Conservation (phyloP, 2,329 filamentous ascomycete genomes). For the Stemphylium vesicarium region DNA sequence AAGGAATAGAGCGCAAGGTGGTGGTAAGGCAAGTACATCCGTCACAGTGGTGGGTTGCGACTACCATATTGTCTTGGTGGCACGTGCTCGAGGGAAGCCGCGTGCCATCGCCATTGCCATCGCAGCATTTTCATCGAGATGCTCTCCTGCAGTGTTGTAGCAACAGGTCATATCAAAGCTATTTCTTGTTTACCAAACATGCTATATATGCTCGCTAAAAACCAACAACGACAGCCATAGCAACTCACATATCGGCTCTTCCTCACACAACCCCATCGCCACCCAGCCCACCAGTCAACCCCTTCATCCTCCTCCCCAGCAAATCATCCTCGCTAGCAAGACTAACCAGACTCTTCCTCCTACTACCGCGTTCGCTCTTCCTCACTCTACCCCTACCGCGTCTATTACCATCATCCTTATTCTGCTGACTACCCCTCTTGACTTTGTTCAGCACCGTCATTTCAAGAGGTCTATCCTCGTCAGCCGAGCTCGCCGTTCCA, state of each 20-base stretch:
- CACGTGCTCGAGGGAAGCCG: too few relatives aligned
- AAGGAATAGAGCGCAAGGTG: too few relatives aligned
- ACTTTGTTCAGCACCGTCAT: conserved; percentile 62
- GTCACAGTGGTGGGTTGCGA: too few relatives aligned
- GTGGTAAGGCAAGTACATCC: too few relatives aligned
- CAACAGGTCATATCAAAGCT: not conserved
- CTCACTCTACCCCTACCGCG: conserved; percentile 34
- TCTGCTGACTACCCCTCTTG: conserved; percentile 27
- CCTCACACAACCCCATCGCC: conserved; percentile 27
- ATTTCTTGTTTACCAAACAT: not conserved
- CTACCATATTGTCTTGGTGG: too few relatives aligned
- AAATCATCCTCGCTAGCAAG: conserved; percentile 57
- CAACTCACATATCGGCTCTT: not conserved
- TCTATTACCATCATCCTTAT: conserved; percentile 2
- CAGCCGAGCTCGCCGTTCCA: conserved; percentile 66
- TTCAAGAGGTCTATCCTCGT: conserved; percentile 82
- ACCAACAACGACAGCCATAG: not conserved
- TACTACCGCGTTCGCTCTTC: conserved; percentile 37
- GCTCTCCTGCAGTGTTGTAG: too few relatives aligned
- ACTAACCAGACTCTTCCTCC: conserved; percentile 54
- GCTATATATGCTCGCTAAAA: not conserved
- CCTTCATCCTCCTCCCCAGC: conserved; percentile 56
- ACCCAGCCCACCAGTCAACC: conserved; percentile 51
- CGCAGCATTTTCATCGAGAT: too few relatives aligned
- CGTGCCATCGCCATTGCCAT: too few relatives aligned